Evolutionary conservation across 176 grass and related monocot species (phyloP).

Genomic region (Aegilops speltoides): DNA sequence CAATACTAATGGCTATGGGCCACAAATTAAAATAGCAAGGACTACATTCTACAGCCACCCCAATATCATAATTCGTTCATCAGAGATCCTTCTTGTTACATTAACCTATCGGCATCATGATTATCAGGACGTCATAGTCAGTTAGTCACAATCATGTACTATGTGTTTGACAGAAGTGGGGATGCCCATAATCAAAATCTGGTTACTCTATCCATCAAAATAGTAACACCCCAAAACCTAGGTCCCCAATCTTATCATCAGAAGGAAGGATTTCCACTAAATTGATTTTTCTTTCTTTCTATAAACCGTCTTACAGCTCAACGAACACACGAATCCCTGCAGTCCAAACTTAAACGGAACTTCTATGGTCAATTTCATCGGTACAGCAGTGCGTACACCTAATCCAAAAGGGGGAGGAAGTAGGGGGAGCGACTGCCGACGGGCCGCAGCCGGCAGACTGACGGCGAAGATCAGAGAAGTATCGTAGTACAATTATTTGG

Average conservation of each 20-base stretch:
- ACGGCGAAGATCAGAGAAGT: too few relatives aligned
- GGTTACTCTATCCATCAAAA: neutral
- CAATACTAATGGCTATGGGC: neutral
- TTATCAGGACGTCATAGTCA: neutral
- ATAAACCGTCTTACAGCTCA: neutral
- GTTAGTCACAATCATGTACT: neutral
- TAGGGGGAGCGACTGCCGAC: too few relatives aligned
- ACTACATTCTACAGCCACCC: neutral
- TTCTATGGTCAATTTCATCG: neutral
- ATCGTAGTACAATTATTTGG: too few relatives aligned
- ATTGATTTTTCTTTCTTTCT: neutral
- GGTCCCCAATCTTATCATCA: neutral
- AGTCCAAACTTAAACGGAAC: neutral
- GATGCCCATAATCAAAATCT: neutral
- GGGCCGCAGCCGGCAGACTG: too few relatives aligned
- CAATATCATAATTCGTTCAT: neutral
- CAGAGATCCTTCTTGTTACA: neutral
- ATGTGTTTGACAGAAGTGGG: too few relatives aligned
- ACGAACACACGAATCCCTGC: neutral
- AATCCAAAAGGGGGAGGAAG: too few relatives aligned
- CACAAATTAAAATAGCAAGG: neutral
- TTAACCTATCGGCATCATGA: neutral
- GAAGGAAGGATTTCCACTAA: neutral
- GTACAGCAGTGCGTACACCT: too few relatives aligned
- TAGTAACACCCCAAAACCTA: neutral